Base-by-base conservation (phyloP, 306 rosid species). In the Sindora glabra region DNA sequence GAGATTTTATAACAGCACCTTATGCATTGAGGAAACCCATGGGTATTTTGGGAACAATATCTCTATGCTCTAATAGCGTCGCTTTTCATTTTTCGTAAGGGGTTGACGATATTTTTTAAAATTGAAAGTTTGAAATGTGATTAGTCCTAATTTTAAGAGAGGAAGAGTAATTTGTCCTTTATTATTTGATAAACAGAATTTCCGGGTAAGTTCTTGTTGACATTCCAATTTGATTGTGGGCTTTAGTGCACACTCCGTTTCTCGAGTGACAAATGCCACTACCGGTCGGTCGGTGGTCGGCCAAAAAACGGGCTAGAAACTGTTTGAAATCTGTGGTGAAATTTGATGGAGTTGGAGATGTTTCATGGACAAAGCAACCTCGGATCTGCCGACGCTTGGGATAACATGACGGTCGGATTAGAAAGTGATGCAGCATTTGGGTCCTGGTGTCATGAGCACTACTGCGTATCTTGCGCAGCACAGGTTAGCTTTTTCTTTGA, bases 141-240 rank as follows among this genome's bases (percentile, higher is more conserved):
- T n/a, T n/a, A n/a, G n/a, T n/a, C n/a, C n/a, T n/a, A n/a, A n/a
- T n/a, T n/a, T n/a, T n/a, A n/a, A n/a, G n/a, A n/a, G n/a, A n/a
- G n/a, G n/a, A n/a, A n/a, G n/a, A n/a, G n/a, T n/a, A n/a, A n/a
- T n/a, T n/a, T n/a, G n/a, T n/a, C n/a, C n/a, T n/a, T n/a, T n/a
- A n/a, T n/a, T n/a, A n/a, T n/a, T n/a, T n/a, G n/a, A n/a, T n/a
- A n/a, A n/a, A n/a, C n/a, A n/a, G n/a, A n/a, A n/a, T n/a, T n/a
- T n/a, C n/a, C n/a, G n/a, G 62, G 82, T 62, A 57, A 80, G 69
- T 57, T 68, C 67, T 66, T 77, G 77, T 77, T 77, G 65, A 56
- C 66, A 62, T 61, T 71, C 63, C 64, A 69, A 61, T 57, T 73
- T 66, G 59, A 24, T 78, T 54, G 73, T 76, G 78, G 74, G 75